Conservation (phyloP, 352 stramenopile species). For the Pythium chondricola region DNA sequence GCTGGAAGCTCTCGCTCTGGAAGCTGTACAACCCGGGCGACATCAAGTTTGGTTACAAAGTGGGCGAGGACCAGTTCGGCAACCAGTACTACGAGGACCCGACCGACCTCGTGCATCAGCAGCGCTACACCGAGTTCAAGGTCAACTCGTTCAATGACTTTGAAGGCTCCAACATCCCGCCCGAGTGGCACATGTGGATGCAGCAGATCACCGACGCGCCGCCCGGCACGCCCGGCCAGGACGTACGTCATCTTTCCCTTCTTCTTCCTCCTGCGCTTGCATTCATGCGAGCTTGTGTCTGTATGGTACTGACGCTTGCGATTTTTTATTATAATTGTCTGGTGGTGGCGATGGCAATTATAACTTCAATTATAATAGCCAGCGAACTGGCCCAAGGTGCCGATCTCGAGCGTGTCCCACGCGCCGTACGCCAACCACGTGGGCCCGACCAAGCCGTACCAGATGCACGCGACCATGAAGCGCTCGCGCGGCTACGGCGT, state of each 20-base stretch:
- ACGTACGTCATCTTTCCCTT: slow-evolving; percentile 26
- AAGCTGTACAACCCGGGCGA: slow-evolving; percentile 86
- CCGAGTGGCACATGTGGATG: slow-evolving; percentile 84
- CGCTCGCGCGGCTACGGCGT: slow-evolving; percentile 77
- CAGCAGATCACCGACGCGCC: slow-evolving; percentile 71
- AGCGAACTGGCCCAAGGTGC: slow-evolving; percentile 59
- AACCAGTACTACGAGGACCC: slow-evolving; percentile 87
- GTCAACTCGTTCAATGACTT: slow-evolving; percentile 78
- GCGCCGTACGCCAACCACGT: slow-evolving; percentile 69
- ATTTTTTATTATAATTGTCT: slow-evolving; percentile 3
- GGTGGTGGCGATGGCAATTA: too few relatives aligned
- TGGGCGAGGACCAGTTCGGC: slow-evolving; percentile 78
- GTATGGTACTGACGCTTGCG: not conserved
- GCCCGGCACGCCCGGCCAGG: slow-evolving; percentile 49
- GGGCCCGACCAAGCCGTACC: slow-evolving; percentile 56
- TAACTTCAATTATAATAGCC: slow-evolving; percentile 38
- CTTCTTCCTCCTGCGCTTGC: too few relatives aligned
- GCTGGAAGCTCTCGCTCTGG: slow-evolving; percentile 75
- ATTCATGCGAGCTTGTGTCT: not conserved
- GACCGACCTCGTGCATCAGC: slow-evolving; percentile 61
- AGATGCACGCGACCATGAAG: slow-evolving; percentile 71
- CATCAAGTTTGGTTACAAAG: slow-evolving; percentile 82
- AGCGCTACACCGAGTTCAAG: slow-evolving; percentile 83
- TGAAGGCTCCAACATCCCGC: slow-evolving; percentile 68
- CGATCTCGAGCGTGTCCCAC: slow-evolving; percentile 48